Evolutionary conservation across 768 basidiomycete genomes (phyloP), one percentile per base, ranked within the genome.

Genomic region (Psilocybe azurescens): DNA sequence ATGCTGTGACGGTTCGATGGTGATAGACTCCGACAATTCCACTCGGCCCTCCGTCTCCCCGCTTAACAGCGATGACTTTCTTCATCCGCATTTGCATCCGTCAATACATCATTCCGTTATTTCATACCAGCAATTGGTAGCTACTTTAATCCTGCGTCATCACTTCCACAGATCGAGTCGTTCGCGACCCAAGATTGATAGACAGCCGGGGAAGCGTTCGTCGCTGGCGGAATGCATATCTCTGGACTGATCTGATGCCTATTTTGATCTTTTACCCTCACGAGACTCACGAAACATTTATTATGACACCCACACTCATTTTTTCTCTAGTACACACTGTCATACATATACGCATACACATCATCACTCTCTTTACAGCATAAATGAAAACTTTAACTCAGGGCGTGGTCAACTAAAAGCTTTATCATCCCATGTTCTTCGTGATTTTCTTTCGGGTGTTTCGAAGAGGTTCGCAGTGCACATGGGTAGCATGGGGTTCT

Each of bases 61-160:
- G n/a, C 6, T 16, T 24, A 24, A 10, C 51, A 28, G 30, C 29
- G n/a, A 51, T 36, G 20, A 18, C 4, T 50, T 47, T 32, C 60
- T 54, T 2, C 61, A 62, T 53, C 57, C 47, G 10, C 59, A 58
- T 55, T 50, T 53, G 8, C 58, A 56, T n/a, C 51, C 66, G 4
- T 48, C 62, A 11, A 61, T 60, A 14, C 16, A 16, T 3, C 56
- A 60, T 38, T 51, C 62, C 3, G 39, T 60, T 13, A 38, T 61
- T 36, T 61, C 64, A 24, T 64, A 68, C 16, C 64, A 61, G 29
- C 63, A 63, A 29, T 59, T 67, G 48, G 61, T 68, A 5, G 60
- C 67, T 8, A 28, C 53, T 28, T 49, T 61, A 0, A 24, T 48
- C 39, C 20, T 65, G 28, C 64, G 64, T 2, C 64, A 53, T n/a